A percentile compares a stretch with the other conserved stretches of the same genome.
These are phyloP conservation scores for Paecilomyces formosus DNA, from an alignment of 2,329 filamentous ascomycete genomes.

Conservation along the genomic window DNA sequence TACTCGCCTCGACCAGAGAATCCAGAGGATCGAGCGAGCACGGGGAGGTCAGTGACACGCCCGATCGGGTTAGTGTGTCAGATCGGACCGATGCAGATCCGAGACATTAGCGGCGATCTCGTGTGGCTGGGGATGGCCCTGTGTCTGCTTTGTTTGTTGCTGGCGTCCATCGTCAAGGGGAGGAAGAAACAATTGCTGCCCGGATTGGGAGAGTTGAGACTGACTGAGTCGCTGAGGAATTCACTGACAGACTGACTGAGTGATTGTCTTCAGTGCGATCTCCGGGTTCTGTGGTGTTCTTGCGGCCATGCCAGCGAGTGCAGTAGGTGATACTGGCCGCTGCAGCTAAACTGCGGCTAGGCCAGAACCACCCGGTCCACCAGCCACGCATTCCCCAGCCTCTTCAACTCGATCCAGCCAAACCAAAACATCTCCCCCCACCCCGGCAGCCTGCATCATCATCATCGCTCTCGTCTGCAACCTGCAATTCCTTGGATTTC, in stretches of 20 bases:
- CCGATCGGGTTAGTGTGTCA: background rate
- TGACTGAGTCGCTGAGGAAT: no score
- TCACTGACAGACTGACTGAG: no score
- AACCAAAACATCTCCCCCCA: slow-evolving; percentile 9
- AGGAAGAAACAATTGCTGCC: no score
- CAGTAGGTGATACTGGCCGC: no score
- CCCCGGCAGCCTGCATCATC: slow-evolving; percentile 1
- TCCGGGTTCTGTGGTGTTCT: no score
- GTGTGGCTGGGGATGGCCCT: background rate
- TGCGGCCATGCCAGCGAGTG: no score
- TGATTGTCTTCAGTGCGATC: no score
- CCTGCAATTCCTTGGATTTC: slow-evolving; percentile 1
- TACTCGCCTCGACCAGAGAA: background rate
- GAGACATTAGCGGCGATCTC: background rate
- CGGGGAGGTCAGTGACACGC: background rate
- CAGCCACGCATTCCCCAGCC: slow-evolving; percentile 8
- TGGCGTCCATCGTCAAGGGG: no score
- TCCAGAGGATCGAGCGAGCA: background rate
- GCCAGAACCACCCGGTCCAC: background rate
- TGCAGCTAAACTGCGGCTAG: no score
- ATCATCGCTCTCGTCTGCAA: background rate
- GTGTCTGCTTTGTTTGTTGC: no score
- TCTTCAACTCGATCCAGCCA: slow-evolving; percentile 8
- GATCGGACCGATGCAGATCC: background rate
- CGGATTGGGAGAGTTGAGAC: no score